Evolutionary conservation across 2,329 filamentous ascomycete species (phyloP), one percentile per base, ranked within the genome.

Genomic region (Hymenoscyphus repandus): DNA sequence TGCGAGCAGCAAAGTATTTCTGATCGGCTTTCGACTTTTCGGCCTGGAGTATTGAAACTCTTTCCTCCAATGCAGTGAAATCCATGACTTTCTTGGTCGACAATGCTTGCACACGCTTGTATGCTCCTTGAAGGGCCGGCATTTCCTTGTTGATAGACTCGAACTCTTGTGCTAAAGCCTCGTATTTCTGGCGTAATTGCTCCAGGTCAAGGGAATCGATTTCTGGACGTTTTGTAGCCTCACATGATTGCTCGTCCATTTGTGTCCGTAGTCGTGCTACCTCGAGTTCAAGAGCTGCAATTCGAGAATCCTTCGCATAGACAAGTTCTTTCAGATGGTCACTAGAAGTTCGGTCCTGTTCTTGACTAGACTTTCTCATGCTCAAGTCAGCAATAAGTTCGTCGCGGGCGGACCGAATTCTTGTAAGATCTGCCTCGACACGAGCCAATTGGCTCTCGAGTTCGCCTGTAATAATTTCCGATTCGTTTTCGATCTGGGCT

Each of bases 21-120:
- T 97, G 92, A 64, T 99, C 93, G 1, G 92, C 92, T 69, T 96
- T 97, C 58, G 86, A 84, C 73, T 99, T 99, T 70, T 99, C 90
- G 0, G 90, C 88, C 37, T 81, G 82, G 17, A 95, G 72, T 20
- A 87, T 75, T 15, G 81, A 73, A 34, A 92, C 75, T 55, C 86
- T 87, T 50, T 96, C 90, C 70, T 97, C 91, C 64, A 90, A 73
- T 3, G 78, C 75, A 5, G 77, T 74, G 47, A 88, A 82, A 55
- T 96, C 90, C 62, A 86, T 79, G 32, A 95, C 83, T 69, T 96
- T 97, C 72, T 90, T 92, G 46, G 86, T 85, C 6, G 90, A 90
- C 51, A 96, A 70, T 18, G 83, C 83, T 65, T 91, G 89, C 47
- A 91, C 88, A 68, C 91, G 92, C 69, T 88, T 95, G 74, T 90